These are phyloP conservation scores for Mortierella sp. DNA, from an alignment of 371 early-diverging fungal species.

Conservation along the genomic window DNA sequence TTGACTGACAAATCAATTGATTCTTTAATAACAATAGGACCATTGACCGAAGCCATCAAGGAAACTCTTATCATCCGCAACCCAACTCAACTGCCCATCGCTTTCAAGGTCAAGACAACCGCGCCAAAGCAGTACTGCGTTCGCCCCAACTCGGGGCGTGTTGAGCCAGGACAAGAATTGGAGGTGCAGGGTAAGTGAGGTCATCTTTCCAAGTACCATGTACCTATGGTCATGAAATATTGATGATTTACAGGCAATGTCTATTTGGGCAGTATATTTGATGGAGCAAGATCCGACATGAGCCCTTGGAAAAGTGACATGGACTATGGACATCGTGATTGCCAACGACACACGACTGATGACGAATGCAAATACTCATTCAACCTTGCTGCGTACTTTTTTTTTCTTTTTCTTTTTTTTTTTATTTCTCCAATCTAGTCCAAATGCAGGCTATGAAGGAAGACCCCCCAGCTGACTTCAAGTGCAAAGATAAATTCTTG, in stretches of 20 bases:
- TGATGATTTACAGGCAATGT: too few relatives aligned
- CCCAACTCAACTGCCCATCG: slow-evolving; percentile 73
- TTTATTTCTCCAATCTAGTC: slow-evolving; percentile 66
- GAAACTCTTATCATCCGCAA: slow-evolving; percentile 79
- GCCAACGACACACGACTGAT: background rate
- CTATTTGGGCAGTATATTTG: too few relatives aligned
- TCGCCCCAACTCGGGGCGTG: slow-evolving; percentile 93
- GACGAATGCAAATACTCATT: background rate
- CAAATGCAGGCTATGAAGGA: slow-evolving; percentile 91
- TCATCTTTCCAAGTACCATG: background rate
- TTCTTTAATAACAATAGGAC: slow-evolving; percentile 66
- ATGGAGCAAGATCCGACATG: too few relatives aligned
- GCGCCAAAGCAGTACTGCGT: slow-evolving; percentile 98
- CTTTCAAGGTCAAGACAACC: slow-evolving; percentile 98
- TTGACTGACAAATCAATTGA: slow-evolving; percentile 8
- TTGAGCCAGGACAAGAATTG: slow-evolving; percentile 79
- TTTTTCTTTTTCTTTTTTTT: background rate
- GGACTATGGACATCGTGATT: background rate
- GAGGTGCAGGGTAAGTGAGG: slow-evolving; percentile 80
- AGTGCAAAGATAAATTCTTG: slow-evolving; percentile 95
- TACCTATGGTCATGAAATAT: too few relatives aligned
- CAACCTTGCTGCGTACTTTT: background rate
- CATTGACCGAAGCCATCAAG: slow-evolving; percentile 78
- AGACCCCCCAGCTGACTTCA: slow-evolving; percentile 82
- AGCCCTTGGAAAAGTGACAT: too few relatives aligned